Evolutionary conservation across 495 filamentous ascomycete species (phyloP), one percentile per base, ranked within the genome.

Genomic region (Daldinia concentrica): DNA sequence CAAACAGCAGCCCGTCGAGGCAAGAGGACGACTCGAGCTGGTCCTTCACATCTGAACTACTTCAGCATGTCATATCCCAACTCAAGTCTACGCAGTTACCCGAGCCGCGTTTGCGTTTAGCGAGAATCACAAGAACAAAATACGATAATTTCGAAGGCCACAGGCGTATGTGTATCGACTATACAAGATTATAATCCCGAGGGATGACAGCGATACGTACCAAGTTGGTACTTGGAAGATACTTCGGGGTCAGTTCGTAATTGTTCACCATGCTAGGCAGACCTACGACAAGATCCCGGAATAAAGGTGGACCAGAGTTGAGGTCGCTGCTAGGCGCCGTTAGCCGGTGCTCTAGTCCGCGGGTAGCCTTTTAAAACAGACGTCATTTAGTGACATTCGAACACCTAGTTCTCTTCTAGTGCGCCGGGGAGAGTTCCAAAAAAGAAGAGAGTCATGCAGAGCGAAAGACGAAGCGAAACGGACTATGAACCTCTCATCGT

Each of bases 361-460:
- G 65, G 65, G 65, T 58, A 69, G 65, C 71, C 71, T 69, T 66
- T 69, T 54, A 66, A 73, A 66, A 62, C 71, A 57, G 50, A 58
- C 41, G 58, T 52, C 62, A 55, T 39, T 41, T 34, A 69, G 41
- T 36, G 39, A 57, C 29, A 27, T 66, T 26, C 26, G 39, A 27
- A 22, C 22, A 57, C 19, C 36, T 56, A 26, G 37, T 34, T 68
- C 55, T 50, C 14, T 57, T 58, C 52, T 27, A 52, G 48, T 61
- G 45, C 39, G 41, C 57, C 61, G 64, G 65, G 50, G 57, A 50
- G 64, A 45, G 50, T 41, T 66, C 63, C 51, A 60, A 30, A 48
- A 68, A 32, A 39, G 14, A 51, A 37, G 43, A 39, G 54, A 19
- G 12, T 22, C 64, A 51, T 65, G 60, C 61, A 73, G 61, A 61